A percentile compares a stretch with the other conserved stretches of the same genome.
phyloP scores from a whole-genome alignment of 2,329 filamentous ascomycete genomes.

The Coniochaeta hoffmannii region DNA sequence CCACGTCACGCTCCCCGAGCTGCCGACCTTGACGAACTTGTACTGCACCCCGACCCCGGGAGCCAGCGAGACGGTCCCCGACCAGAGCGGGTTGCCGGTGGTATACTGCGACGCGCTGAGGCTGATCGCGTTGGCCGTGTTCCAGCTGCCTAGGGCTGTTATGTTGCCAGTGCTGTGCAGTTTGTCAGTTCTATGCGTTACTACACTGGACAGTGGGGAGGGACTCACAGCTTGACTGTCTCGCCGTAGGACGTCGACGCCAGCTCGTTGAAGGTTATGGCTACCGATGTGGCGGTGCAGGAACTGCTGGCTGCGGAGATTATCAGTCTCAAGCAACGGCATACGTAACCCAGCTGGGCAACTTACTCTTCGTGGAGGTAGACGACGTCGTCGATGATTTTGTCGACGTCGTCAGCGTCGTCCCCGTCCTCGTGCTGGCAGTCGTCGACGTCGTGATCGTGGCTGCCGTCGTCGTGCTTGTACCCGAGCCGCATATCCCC shows the following conservation, averaged over 20 bases:
- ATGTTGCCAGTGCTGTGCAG: conserved; percentile 14
- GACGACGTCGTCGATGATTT: conserved; percentile 4
- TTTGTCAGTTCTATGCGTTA: background rate
- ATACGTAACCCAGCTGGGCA: background rate
- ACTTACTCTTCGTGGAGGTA: background rate
- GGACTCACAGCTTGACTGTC: conserved; percentile 17
- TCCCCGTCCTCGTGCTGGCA: conserved; percentile 3
- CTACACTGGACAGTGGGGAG: background rate
- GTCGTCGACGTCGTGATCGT: conserved; percentile 3
- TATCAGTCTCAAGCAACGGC: background rate
- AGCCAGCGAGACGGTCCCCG: conserved; percentile 33
- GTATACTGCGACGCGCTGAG: conserved; percentile 43
- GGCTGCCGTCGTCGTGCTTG: conserved; percentile 4
- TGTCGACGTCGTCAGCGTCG: conserved; percentile 5
- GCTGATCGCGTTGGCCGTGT: conserved; percentile 32
- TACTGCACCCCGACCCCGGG: conserved; percentile 41
- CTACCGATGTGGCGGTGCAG: conserved; percentile 11
- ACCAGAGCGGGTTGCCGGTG: conserved; percentile 41
- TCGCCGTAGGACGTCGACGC: conserved; percentile 16
- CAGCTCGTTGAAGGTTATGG: conserved; percentile 18
- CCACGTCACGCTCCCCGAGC: conserved; percentile 41
- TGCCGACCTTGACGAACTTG: conserved; percentile 46
- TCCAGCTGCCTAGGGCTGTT: conserved; percentile 41
- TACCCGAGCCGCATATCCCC: conserved; percentile 21
- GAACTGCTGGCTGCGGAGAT: background rate